These are phyloP conservation scores for Jackrogersella multiformis DNA, from an alignment of 495 filamentous ascomycete genomes.

Conservation along the genomic window DNA sequence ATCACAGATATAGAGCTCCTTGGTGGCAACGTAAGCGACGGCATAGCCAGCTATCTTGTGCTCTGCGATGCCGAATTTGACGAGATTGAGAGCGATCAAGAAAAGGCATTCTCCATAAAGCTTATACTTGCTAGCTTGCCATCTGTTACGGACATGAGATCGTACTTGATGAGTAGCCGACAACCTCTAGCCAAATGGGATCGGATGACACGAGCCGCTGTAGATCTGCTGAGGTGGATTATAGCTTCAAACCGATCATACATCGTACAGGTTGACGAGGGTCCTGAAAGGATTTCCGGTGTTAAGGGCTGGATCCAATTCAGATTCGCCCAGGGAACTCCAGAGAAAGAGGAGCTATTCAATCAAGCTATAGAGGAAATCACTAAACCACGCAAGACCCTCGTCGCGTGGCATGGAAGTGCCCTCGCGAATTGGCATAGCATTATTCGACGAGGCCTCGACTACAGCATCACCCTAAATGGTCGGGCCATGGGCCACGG, in stretches of 20 bases:
- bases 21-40: not conserved
- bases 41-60: conserved; percentile 26
- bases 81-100: conserved; percentile 25
- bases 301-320: conserved; percentile 82
- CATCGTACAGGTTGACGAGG: conserved; percentile 70
- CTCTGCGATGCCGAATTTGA: conserved; percentile 50
- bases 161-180: conserved; percentile 60
- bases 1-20: not conserved
- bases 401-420: conserved; percentile 66
- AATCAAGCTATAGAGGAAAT: conserved; percentile 66
- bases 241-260: conserved; percentile 90
- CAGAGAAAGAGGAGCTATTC: conserved; percentile 90
- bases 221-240: conserved; percentile 84
- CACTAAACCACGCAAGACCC: conserved; percentile 36
- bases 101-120: conserved; percentile 66
- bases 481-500: conserved; percentile 83
- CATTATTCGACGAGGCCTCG: conserved; percentile 83
- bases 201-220: conserved; percentile 70
- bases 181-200: conserved; percentile 67
- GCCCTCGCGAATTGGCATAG: conserved; percentile 83
- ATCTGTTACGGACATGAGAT: conserved; percentile 67
- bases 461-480: conserved; percentile 68
- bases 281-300: conserved; percentile 66
- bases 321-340: conserved; percentile 85
- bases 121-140: conserved; percentile 75